phyloP scores from a whole-genome alignment of 169 alveolate genomes.

The Hammondia hammondi region DNA sequence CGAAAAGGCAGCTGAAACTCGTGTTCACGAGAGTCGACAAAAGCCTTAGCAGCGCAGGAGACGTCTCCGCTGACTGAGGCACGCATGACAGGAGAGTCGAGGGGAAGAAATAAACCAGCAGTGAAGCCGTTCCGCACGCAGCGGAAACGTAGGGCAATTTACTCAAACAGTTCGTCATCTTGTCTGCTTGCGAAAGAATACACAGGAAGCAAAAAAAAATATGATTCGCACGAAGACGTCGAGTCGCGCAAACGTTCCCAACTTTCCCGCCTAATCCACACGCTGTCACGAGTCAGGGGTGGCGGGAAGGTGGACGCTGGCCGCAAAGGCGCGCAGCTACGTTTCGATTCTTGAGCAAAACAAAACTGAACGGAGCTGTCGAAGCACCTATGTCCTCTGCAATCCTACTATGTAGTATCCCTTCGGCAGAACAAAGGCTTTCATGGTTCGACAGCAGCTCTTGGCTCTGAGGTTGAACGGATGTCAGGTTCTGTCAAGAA shows the following conservation, averaged over 20 bases:
- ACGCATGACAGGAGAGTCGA: conserved; percentile 38
- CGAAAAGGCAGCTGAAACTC: conserved; percentile 63
- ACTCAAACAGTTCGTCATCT: conserved; percentile 58
- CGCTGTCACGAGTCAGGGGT: neutral
- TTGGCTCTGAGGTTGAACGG: no score
- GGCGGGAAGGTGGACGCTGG: neutral
- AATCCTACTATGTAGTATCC: no score
- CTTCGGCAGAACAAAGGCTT: no score
- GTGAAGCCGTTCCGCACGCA: conserved; percentile 59
- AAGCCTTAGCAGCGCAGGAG: conserved; percentile 33
- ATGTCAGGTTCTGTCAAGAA: no score
- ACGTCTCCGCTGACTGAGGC: conserved; percentile 45
- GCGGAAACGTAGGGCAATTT: conserved; percentile 62
- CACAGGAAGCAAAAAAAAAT: neutral
- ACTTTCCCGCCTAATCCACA: neutral
- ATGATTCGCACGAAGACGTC: neutral
- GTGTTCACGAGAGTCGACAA: conserved; percentile 59
- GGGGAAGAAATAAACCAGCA: conserved; percentile 46
- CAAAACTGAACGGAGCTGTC: no score
- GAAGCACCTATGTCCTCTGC: no score
- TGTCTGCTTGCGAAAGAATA: neutral
- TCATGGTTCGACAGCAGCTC: no score
- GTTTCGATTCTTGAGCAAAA: neutral
- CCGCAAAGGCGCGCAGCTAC: conserved; percentile 9
- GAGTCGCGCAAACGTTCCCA: neutral